phyloP scores from a whole-genome alignment of 257 asterid genomes.

The Petunia secreta region DNA sequence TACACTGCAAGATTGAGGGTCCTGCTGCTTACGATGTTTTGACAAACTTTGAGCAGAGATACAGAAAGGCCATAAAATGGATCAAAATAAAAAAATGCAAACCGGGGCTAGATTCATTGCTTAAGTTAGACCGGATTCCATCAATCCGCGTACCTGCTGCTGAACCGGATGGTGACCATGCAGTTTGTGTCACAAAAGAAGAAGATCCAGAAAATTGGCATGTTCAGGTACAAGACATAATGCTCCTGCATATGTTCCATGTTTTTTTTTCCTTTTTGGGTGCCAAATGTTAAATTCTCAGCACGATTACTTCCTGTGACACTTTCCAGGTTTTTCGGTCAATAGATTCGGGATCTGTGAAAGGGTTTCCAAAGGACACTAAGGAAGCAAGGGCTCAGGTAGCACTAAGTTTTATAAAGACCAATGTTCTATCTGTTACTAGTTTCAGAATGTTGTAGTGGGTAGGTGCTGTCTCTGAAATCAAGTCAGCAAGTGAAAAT shows the following conservation, averaged over 20 bases:
- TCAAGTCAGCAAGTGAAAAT: not conserved
- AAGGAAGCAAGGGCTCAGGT: slow-evolving; percentile 68
- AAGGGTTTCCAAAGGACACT: slow-evolving; percentile 84
- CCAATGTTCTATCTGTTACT: not conserved
- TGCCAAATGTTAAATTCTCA: not conserved
- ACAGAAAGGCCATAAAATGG: slow-evolving; percentile 90
- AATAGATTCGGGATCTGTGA: slow-evolving; percentile 91
- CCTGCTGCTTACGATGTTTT: slow-evolving; percentile 98
- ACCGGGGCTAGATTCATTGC: slow-evolving; percentile 84
- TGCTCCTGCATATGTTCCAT: not conserved
- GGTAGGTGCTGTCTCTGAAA: not conserved
- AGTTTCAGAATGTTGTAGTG: not conserved
- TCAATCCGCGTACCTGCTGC: slow-evolving; percentile 80
- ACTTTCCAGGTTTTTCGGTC: slow-evolving; percentile 79
- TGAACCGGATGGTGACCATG: slow-evolving; percentile 59
- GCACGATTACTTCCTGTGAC: slow-evolving; percentile 9
- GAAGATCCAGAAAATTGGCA: slow-evolving; percentile 92
- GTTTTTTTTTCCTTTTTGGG: not conserved
- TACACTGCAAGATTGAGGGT: slow-evolving; percentile 95
- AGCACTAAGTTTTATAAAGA: not conserved
- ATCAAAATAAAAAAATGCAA: slow-evolving; percentile 71
- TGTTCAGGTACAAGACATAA: slow-evolving; percentile 65
- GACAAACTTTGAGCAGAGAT: slow-evolving; percentile 93
- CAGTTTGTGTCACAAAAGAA: slow-evolving; percentile 66
- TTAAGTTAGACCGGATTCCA: slow-evolving; percentile 81